A percentile compares a stretch with the other conserved stretches of the same genome.
Conservation (phyloP, 2,329 filamentous ascomycete species). For the Rhynchosporium secalis region DNA sequence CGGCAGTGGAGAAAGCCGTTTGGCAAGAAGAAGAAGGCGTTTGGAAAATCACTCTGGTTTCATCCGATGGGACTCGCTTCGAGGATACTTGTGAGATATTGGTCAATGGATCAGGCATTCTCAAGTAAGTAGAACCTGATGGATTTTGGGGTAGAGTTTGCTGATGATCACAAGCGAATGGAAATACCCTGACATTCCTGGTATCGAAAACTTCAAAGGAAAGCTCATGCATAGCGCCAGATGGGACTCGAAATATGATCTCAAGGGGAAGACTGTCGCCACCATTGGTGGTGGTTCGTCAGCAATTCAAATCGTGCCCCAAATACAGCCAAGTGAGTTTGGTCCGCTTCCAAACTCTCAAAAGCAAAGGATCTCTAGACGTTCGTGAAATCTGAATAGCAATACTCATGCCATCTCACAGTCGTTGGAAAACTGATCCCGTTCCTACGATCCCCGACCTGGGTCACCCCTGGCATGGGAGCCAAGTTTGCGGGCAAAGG, state of each 20-base stretch:
- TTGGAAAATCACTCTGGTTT: conserved; percentile 39
- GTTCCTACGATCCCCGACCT: conserved; percentile 59
- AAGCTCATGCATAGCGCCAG: conserved; percentile 46
- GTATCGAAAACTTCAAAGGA: conserved; percentile 48
- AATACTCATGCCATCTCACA: conserved; percentile 22
- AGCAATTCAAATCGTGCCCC: conserved; percentile 41
- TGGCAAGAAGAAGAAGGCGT: conserved; percentile 47
- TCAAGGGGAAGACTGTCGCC: conserved; percentile 39
- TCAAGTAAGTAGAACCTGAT: conserved; percentile 44
- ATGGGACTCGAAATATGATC: conserved; percentile 46
- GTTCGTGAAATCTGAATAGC: background rate
- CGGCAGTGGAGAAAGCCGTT: conserved; percentile 44
- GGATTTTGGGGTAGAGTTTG: conserved; percentile 26
- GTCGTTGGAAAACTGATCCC: conserved; percentile 51
- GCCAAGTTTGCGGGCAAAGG: conserved; percentile 31
- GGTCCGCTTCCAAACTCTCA: background rate
- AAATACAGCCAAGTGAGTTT: conserved; percentile 45
- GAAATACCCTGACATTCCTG: conserved; percentile 47
- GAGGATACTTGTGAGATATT: conserved; percentile 49
- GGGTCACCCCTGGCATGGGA: conserved; percentile 44
- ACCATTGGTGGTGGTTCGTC: conserved; percentile 43
- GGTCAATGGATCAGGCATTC: conserved; percentile 49
- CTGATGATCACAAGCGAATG: conserved; percentile 53
- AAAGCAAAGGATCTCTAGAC: background rate
- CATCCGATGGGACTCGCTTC: conserved; percentile 17